phyloP scores from a whole-genome alignment of 495 filamentous ascomycete genomes.

The Penicillium malachiteum region DNA sequence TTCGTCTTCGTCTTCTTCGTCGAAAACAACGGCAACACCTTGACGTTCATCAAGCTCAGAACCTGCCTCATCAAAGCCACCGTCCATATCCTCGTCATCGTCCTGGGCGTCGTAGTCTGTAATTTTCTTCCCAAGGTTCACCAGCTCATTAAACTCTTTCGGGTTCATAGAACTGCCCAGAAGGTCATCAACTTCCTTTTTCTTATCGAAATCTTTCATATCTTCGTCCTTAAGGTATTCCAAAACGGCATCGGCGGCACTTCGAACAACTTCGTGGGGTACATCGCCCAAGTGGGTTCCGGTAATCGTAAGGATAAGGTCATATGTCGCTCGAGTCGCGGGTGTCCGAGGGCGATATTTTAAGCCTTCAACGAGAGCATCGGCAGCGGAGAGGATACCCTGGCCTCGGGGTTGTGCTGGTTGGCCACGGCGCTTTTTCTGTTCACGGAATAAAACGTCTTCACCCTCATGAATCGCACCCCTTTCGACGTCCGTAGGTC shows the following conservation, averaged over 20 bases:
- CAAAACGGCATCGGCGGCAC: slow-evolving; percentile 90
- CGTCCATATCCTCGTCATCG: slow-evolving; percentile 87
- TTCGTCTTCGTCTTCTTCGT: slow-evolving; percentile 90
- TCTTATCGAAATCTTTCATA: slow-evolving; percentile 97
- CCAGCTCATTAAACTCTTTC: slow-evolving; percentile 94
- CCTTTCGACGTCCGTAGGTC: slow-evolving; percentile 67
- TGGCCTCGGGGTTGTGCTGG: slow-evolving; percentile 69
- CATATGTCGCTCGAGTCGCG: slow-evolving; percentile 91
- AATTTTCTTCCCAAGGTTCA: slow-evolving; percentile 98
- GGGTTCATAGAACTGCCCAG: slow-evolving; percentile 76
- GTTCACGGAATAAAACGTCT: slow-evolving; percentile 81
- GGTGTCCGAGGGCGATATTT: slow-evolving; percentile 87
- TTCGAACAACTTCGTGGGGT: slow-evolving; percentile 84
- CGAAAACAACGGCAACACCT: slow-evolving; percentile 96
- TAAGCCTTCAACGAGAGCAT: slow-evolving; percentile 81
- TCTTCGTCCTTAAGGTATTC: slow-evolving; percentile 93
- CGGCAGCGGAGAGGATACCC: slow-evolving; percentile 80
- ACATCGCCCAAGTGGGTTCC: slow-evolving; percentile 89
- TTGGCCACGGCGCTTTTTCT: slow-evolving; percentile 77
- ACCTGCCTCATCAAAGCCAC: slow-evolving; percentile 58
- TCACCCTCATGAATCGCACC: slow-evolving; percentile 80
- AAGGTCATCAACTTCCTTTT: slow-evolving; percentile 94
- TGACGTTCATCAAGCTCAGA: slow-evolving; percentile 88
- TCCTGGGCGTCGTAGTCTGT: slow-evolving; percentile 98
- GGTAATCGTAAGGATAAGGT: slow-evolving; percentile 89